phyloP scores from a whole-genome alignment of 352 stramenopile genomes.

The Pythium rhizo-oryzae region DNA sequence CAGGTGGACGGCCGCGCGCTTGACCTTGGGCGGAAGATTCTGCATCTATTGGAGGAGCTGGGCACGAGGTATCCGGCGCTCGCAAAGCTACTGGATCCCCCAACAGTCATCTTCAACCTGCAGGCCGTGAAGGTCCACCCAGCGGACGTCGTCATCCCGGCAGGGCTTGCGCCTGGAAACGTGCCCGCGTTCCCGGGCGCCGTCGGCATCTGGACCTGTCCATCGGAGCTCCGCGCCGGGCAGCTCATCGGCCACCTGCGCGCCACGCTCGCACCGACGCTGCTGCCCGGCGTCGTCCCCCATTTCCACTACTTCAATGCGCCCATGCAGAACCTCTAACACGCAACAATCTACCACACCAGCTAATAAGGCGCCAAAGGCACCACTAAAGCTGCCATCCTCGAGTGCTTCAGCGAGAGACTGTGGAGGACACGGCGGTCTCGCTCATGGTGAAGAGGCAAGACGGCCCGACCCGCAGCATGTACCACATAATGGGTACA shows the following conservation, averaged over 20 bases:
- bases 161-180: constrained; percentile 33
- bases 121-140: constrained; percentile 33
- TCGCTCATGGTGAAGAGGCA: too few relatives aligned
- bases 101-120: constrained; percentile 38
- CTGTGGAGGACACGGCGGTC: too few relatives aligned
- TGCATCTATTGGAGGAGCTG: constrained; percentile 34
- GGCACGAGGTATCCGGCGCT: constrained; percentile 31
- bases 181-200: constrained; percentile 35
- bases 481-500: constrained; percentile 14
- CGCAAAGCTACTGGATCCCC: constrained; percentile 37
- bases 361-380: too few relatives aligned
- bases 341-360: constrained; percentile 6
- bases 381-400: too few relatives aligned
- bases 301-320: constrained; percentile 38
- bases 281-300: constrained; percentile 30
- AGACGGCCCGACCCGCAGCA: too few relatives aligned
- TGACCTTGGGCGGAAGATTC: constrained; percentile 34
- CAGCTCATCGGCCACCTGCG: constrained; percentile 36
- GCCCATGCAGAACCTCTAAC: constrained; percentile 36
- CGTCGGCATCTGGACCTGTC: constrained; percentile 37
- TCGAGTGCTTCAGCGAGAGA: too few relatives aligned
- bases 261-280: constrained; percentile 29
- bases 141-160: constrained; percentile 32
- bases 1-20: constrained; percentile 35
- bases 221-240: constrained; percentile 34